phyloP scores from a whole-genome alignment of 768 basidiomycete genomes.

The Rhodotorula toruloides region DNA sequence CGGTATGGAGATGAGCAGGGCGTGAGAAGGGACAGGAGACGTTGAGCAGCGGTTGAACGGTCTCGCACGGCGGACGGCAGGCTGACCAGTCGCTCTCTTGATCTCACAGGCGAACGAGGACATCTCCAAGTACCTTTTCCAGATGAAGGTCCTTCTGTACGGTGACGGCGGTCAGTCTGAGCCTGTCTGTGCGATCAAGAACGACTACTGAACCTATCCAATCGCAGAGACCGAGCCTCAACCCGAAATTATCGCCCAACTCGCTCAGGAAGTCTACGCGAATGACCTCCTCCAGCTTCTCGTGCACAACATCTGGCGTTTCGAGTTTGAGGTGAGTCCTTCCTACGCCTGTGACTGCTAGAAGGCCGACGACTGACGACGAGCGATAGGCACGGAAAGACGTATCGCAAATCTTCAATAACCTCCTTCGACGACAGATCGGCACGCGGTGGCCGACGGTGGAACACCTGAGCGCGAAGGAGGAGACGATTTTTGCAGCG shows the following conservation, averaged over 20 bases:
- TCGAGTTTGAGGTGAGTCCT: slow-evolving; percentile 79
- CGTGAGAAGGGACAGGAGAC: neutral
- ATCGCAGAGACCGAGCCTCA: slow-evolving; percentile 59
- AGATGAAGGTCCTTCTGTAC: slow-evolving; percentile 78
- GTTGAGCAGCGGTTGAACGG: too few relatives aligned
- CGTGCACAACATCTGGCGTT: slow-evolving; percentile 71
- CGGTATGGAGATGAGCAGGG: neutral
- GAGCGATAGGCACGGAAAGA: slow-evolving; percentile 50
- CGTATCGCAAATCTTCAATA: slow-evolving; percentile 51
- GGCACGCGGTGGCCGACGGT: slow-evolving; percentile 93
- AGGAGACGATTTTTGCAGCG: slow-evolving; percentile 70
- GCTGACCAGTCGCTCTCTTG: neutral
- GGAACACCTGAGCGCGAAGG: slow-evolving; percentile 75
- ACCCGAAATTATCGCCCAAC: slow-evolving; percentile 84
- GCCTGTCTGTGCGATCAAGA: neutral
- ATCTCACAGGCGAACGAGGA: slow-evolving; percentile 71
- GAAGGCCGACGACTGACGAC: slow-evolving; percentile 69
- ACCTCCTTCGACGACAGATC: slow-evolving; percentile 66
- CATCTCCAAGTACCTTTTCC: slow-evolving; percentile 78
- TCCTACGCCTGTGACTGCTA: slow-evolving; percentile 47
- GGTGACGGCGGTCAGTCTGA: slow-evolving; percentile 72
- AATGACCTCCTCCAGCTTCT: slow-evolving; percentile 78
- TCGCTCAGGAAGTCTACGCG: slow-evolving; percentile 91
- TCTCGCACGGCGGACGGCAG: too few relatives aligned
- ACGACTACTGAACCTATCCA: neutral